These are phyloP conservation scores for Sordariomycetes sp. DNA, from an alignment of 2,329 filamentous ascomycete genomes.

Conservation along the genomic window DNA sequence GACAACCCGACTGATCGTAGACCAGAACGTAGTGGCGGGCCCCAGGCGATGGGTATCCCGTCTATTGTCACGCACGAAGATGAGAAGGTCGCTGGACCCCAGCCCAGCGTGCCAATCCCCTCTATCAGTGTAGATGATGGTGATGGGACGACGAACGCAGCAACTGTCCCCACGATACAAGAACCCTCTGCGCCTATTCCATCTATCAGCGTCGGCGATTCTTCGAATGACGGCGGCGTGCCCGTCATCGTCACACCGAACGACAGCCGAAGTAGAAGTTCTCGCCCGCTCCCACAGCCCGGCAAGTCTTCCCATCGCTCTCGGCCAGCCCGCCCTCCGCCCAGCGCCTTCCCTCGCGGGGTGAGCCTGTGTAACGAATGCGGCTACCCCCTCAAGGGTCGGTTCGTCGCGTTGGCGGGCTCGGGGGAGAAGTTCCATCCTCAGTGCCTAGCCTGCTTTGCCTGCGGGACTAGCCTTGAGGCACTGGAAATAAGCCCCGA, in stretches of 20 bases:
- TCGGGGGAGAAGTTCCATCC: conserved; percentile 73
- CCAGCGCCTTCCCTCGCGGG: conserved; percentile 32
- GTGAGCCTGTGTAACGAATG: conserved; percentile 77
- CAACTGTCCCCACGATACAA: conserved; percentile 26
- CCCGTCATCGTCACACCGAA: neutral
- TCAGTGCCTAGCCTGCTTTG: conserved; percentile 81
- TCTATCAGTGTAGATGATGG: conserved; percentile 27
- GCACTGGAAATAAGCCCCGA: conserved; percentile 95
- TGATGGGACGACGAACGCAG: conserved; percentile 13
- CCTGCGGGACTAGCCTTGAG: conserved; percentile 80
- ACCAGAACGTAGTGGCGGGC: conserved; percentile 20
- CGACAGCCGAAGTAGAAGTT: neutral
- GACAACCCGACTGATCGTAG: conserved; percentile 61
- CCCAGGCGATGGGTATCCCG: conserved; percentile 6
- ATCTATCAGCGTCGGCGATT: conserved; percentile 1
- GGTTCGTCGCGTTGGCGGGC: conserved; percentile 76
- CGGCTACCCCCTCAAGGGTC: conserved; percentile 72
- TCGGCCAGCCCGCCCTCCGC: conserved; percentile 31
- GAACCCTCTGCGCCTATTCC: neutral
- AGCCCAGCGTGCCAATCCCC: conserved; percentile 21
- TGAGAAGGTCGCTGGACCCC: conserved; percentile 9
- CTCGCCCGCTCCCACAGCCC: conserved; percentile 38
- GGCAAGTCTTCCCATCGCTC: conserved; percentile 8
- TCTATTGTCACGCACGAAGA: neutral
- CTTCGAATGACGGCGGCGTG: neutral